Percentiles rank a stretch among this genome's conserved stretches.
phyloP scores from a whole-genome alignment of 2,329 filamentous ascomycete genomes.

The Ambrosiella cleistominuta region DNA sequence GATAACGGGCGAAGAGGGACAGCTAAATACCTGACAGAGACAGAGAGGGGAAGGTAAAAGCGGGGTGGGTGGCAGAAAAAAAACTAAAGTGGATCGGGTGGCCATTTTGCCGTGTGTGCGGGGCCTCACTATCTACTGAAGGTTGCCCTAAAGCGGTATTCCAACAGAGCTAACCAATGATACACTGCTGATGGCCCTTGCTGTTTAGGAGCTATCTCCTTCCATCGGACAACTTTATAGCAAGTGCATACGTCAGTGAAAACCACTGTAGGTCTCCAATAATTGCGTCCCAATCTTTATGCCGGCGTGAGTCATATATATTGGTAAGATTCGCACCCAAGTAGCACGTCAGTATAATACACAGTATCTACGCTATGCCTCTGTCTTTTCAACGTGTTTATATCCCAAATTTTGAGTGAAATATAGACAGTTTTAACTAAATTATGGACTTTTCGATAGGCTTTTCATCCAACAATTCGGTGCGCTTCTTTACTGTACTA shows the following conservation, averaged over 20 bases:
- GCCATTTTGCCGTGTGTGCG: slow-evolving; percentile 12
- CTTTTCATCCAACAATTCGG: too few relatives aligned
- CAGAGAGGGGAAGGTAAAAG: slow-evolving; percentile 10
- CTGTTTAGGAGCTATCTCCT: not conserved
- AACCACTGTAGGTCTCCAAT: not conserved
- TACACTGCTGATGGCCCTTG: not conserved
- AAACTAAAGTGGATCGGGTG: slow-evolving; percentile 10
- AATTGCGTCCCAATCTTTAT: not conserved
- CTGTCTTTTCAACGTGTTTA: not conserved
- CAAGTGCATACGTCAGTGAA: not conserved
- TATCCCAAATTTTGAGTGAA: too few relatives aligned
- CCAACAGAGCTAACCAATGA: slow-evolving; percentile 1
- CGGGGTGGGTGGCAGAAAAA: slow-evolving; percentile 14
- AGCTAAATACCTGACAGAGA: slow-evolving; percentile 11
- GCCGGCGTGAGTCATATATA: not conserved
- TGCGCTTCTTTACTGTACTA: not conserved
- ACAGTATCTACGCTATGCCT: not conserved
- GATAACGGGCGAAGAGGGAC: slow-evolving; percentile 4
- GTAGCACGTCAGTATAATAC: not conserved
- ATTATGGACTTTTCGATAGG: too few relatives aligned
- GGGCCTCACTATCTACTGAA: not conserved
- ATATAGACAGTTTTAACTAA: too few relatives aligned
- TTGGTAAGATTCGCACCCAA: not conserved
- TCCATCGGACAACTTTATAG: not conserved
- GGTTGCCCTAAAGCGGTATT: slow-evolving; percentile 11